A percentile compares a stretch with the other conserved stretches of the same genome.
Evolutionary conservation across 2,329 filamentous ascomycete genomes (phyloP).

Genomic region (Biscogniauxia mediterranea): DNA sequence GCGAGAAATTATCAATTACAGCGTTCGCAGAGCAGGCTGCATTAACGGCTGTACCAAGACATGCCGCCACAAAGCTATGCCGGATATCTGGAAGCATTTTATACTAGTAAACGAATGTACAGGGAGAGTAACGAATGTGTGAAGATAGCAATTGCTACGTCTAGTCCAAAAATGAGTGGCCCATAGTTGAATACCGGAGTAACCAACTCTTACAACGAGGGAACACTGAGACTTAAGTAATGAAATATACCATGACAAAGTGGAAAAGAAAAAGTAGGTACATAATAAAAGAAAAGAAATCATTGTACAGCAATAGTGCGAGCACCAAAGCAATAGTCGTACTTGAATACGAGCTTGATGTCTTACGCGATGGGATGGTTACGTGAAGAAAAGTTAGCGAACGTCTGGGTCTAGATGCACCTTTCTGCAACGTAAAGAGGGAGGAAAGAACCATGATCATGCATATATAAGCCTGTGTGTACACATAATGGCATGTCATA

Average conservation of each 20-base stretch:
- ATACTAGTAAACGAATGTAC: neutral
- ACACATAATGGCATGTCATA: neutral
- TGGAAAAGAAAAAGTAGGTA: neutral
- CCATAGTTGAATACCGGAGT: neutral
- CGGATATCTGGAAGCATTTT: neutral
- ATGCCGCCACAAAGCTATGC: neutral
- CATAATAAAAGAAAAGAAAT: neutral
- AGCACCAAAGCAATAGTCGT: neutral
- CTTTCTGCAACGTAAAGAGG: neutral
- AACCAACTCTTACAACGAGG: neutral
- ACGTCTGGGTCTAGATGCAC: neutral
- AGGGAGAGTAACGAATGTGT: neutral
- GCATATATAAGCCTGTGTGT: neutral
- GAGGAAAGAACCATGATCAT: neutral
- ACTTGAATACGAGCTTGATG: neutral
- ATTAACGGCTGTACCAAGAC: neutral
- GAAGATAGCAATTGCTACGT: neutral
- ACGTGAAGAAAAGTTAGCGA: neutral
- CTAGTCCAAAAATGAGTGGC: neutral
- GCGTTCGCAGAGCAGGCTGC: constrained; percentile 1
- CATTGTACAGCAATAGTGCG: neutral
- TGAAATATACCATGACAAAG: neutral
- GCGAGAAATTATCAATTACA: constrained; percentile 1
- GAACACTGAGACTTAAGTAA: neutral
- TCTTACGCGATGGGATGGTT: neutral